phyloP scores from a whole-genome alignment of 1,139 yeast genomes.

The Protomyces macrosporus region DNA sequence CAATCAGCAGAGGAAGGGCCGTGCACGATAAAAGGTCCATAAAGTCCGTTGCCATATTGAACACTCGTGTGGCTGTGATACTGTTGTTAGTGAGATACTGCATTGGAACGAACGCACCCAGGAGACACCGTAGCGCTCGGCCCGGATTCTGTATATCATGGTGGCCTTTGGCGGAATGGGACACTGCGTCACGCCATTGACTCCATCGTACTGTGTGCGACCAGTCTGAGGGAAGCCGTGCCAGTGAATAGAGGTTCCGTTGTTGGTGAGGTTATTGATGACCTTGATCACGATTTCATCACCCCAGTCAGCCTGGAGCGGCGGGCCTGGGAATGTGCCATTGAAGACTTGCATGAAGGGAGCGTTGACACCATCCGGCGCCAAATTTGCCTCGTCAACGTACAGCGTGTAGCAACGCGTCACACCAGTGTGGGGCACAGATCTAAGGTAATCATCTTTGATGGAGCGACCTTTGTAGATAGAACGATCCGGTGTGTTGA shows the following conservation, averaged over 20 bases:
- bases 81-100: conserved; percentile 36
- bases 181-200: conserved; percentile 74
- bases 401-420: neutral
- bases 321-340: conserved; percentile 65
- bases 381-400: neutral
- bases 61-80: conserved; percentile 52
- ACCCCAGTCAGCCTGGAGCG: conserved; percentile 57
- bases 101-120: conserved; percentile 88
- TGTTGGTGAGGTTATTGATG: conserved; percentile 53
- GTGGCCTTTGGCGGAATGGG: conserved; percentile 68
- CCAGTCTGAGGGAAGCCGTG: conserved; percentile 76
- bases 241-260: conserved; percentile 69
- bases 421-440: neutral
- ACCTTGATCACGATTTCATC: conserved; percentile 59
- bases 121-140: conserved; percentile 68
- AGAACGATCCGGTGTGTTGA: neutral
- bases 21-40: conserved; percentile 30
- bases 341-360: conserved; percentile 39
- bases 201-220: conserved; percentile 70
- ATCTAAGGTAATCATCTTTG: neutral
- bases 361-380: conserved; percentile 38
- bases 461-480: neutral
- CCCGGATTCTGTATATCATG: conserved; percentile 62
- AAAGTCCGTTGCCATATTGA: conserved; percentile 39
- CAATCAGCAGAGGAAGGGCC: conserved; percentile 37